Percentiles rank a stretch among this genome's conserved stretches.
phyloP scores from a whole-genome alignment of 1,139 yeast genomes.

The Magnusiomyces suaveolens region DNA sequence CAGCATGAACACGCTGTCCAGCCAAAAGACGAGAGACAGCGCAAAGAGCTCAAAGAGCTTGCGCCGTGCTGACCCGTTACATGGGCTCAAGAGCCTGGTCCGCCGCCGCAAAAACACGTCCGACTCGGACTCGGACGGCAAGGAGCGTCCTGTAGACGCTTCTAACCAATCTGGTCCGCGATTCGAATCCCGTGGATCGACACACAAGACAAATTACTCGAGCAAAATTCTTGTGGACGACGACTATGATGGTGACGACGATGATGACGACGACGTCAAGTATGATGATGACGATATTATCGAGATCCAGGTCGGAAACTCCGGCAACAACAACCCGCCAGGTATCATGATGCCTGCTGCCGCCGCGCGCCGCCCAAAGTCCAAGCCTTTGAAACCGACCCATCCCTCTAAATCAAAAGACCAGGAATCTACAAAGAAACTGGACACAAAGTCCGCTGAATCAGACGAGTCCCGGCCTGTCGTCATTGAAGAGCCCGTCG shows the following conservation, averaged over 20 bases:
- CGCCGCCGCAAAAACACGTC: background rate
- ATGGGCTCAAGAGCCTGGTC: background rate
- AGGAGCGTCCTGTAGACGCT: background rate
- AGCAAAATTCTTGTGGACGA: too few relatives aligned
- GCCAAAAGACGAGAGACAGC: background rate
- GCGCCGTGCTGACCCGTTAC: slow-evolving; percentile 1
- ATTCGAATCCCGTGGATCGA: background rate
- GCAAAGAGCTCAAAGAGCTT: background rate
- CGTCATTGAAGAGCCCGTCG: background rate
- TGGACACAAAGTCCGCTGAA: background rate
- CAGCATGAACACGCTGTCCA: background rate
- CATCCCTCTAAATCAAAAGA: background rate
- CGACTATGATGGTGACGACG: background rate
- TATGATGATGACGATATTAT: background rate
- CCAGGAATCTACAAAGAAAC: background rate
- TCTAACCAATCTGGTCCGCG: background rate
- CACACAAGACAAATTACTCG: too few relatives aligned
- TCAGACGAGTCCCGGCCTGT: background rate
- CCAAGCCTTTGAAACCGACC: background rate
- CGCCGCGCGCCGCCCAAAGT: background rate
- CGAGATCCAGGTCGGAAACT: background rate
- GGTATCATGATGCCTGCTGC: background rate
- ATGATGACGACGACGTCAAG: background rate
- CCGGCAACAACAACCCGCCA: background rate
- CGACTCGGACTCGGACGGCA: background rate